Conservation (phyloP, 805 yeast species). For the Cyberlindnera bimundalis region DNA sequence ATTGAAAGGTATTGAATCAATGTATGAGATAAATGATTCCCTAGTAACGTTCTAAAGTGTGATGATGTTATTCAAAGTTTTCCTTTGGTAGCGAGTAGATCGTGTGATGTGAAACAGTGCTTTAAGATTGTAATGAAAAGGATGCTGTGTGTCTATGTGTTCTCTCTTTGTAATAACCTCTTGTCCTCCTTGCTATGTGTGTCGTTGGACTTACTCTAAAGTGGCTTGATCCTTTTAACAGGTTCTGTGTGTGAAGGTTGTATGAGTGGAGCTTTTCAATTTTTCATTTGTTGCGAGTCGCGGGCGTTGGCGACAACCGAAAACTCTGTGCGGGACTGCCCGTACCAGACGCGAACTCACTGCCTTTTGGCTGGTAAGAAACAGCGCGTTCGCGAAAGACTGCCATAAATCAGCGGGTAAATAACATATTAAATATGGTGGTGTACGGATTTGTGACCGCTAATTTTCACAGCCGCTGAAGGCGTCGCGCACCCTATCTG, state of each 20-base stretch:
- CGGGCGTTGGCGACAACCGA: conserved; percentile 5
- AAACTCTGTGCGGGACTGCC: conserved; percentile 9
- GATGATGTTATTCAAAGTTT: background rate
- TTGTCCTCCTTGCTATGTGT: background rate
- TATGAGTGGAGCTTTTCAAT: conserved; percentile 17
- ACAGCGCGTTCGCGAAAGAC: conserved; percentile 8
- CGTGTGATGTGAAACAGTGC: background rate
- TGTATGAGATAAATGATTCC: too few relatives aligned
- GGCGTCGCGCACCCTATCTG: background rate
- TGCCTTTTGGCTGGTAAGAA: conserved; percentile 5
- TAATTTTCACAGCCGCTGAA: background rate
- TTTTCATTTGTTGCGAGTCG: conserved; percentile 17
- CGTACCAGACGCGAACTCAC: too few relatives aligned
- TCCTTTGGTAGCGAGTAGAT: background rate
- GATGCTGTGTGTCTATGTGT: background rate
- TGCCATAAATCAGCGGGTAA: conserved; percentile 8
- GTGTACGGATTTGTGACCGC: conserved; percentile 13
- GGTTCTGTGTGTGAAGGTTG: conserved; percentile 3
- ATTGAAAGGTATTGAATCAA: too few relatives aligned
- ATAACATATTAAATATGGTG: background rate
- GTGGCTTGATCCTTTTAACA: conserved; percentile 10
- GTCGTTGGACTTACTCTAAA: conserved; percentile 15
- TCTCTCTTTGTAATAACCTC: background rate
- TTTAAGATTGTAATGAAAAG: background rate
- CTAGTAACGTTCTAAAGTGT: too few relatives aligned